Evolutionary conservation across 352 stramenopile genomes (phyloP).

Genomic region (Phytophthora hibernalis): DNA sequence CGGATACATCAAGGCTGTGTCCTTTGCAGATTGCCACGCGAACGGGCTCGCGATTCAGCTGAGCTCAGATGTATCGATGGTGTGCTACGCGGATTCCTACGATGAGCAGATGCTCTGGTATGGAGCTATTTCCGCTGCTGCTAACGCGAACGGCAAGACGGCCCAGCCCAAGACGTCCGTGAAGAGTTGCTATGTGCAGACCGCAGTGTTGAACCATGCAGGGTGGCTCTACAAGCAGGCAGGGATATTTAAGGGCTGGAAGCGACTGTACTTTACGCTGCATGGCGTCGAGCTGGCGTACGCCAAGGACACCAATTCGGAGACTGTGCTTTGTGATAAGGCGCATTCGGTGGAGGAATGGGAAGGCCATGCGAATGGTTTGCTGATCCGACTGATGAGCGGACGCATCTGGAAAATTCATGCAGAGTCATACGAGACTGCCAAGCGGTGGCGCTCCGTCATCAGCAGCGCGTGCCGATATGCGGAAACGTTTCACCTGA

Average conservation of each 20-base stretch:
- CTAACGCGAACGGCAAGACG: conserved; percentile 58
- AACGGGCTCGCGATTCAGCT: conserved; percentile 81
- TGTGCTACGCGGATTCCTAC: conserved; percentile 83
- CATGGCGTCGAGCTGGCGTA: conserved; percentile 78
- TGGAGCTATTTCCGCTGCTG: conserved; percentile 65
- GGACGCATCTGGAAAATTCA: conserved; percentile 74
- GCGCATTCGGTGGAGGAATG: conserved; percentile 70
- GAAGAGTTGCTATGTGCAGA: conserved; percentile 84
- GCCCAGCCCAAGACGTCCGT: conserved; percentile 49
- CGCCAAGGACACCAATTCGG: conserved; percentile 77
- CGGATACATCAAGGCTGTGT: conserved; percentile 73
- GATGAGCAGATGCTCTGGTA: conserved; percentile 89
- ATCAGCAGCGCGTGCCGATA: conserved; percentile 59
- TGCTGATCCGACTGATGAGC: conserved; percentile 73
- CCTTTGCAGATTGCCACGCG: conserved; percentile 71
- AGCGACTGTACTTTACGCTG: conserved; percentile 83
- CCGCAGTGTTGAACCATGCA: conserved; percentile 72
- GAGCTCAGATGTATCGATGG: conserved; percentile 61
- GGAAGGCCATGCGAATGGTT: conserved; percentile 71
- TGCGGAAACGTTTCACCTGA: conserved; percentile 64
- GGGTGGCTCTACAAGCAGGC: conserved; percentile 83
- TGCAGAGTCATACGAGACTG: conserved; percentile 79
- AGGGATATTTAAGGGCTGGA: conserved; percentile 85
- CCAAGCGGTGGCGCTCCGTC: conserved; percentile 78
- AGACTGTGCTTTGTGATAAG: conserved; percentile 64